Conservation (phyloP, 495 filamentous ascomycete genomes). For the Talaromyces nanjingensis region DNA sequence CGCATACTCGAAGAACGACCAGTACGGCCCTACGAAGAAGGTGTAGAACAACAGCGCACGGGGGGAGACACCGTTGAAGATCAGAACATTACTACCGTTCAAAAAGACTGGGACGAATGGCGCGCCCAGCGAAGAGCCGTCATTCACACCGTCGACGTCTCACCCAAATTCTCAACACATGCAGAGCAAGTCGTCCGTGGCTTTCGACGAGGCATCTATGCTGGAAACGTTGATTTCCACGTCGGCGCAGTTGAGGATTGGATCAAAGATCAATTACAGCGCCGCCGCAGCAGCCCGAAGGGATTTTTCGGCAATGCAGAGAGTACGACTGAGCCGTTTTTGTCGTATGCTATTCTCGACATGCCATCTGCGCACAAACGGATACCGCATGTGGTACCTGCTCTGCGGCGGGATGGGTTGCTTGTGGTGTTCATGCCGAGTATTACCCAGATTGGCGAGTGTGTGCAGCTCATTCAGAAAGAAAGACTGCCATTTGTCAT, state of each 20-base stretch:
- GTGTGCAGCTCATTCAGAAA: constrained; percentile 45
- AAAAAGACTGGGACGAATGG: constrained; percentile 37
- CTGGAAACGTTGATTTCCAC: constrained; percentile 61
- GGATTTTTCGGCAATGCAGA: constrained; percentile 13
- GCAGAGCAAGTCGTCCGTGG: constrained; percentile 53
- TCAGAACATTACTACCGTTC: constrained; percentile 12
- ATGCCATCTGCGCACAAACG: constrained; percentile 55
- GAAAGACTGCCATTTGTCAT: constrained; percentile 47
- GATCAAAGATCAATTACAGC: constrained; percentile 42
- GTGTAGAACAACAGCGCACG: constrained; percentile 13
- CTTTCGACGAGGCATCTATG: constrained; percentile 66
- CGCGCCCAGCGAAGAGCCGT: constrained; percentile 52
- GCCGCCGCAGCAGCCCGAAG: constrained; percentile 18
- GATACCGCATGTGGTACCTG: constrained; percentile 47
- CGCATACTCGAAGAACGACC: constrained; percentile 25
- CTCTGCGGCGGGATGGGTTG: constrained; percentile 53
- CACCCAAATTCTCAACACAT: constrained; percentile 47
- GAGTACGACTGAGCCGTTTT: constrained; percentile 44
- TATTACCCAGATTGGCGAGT: constrained; percentile 65
- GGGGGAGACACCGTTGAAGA: constrained; percentile 1
- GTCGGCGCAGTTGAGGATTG: constrained; percentile 57
- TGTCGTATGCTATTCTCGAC: constrained; percentile 63
- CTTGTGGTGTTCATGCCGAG: constrained; percentile 67
- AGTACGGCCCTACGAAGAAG: constrained; percentile 13
- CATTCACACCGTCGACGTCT: constrained; percentile 64